Evolutionary conservation across 495 filamentous ascomycete genomes (phyloP).

Genomic region (Bacidia rubella): DNA sequence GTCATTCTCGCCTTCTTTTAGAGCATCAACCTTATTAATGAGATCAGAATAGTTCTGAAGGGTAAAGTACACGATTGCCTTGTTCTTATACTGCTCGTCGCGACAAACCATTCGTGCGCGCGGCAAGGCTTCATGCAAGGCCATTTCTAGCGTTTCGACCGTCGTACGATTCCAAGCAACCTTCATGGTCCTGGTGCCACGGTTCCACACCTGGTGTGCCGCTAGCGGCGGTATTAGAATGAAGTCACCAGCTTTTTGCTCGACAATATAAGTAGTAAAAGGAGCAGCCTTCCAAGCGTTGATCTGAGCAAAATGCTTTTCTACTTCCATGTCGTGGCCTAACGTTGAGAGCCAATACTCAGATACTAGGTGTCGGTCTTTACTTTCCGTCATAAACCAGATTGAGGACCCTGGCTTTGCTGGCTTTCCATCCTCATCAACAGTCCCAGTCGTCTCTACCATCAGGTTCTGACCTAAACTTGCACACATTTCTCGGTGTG

Average conservation of each 20-base stretch:
- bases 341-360: conserved; percentile 87
- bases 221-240: conserved; percentile 90
- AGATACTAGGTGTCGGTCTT: conserved; percentile 71
- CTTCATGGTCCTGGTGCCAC: conserved; percentile 88
- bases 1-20: conserved; percentile 32
- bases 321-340: conserved; percentile 91
- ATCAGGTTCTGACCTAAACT: conserved; percentile 94
- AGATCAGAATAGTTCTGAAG: conserved; percentile 61
- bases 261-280: conserved; percentile 82
- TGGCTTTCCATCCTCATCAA: conserved; percentile 44
- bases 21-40: conserved; percentile 32
- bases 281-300: conserved; percentile 86
- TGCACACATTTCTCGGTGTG: conserved; percentile 95
- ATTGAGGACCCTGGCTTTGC: conserved; percentile 78
- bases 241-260: conserved; percentile 87
- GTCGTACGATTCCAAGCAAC: conserved; percentile 98
- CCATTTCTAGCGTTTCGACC: conserved; percentile 74
- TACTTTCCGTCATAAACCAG: conserved; percentile 96
- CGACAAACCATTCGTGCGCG: conserved; percentile 84
- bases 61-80: conserved; percentile 81
- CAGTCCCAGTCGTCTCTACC: conserved; percentile 65
- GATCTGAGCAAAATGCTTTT: conserved; percentile 88
- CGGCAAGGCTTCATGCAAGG: conserved; percentile 72
- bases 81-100: conserved; percentile 99
- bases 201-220: conserved; percentile 98